Conservation (phyloP, 2,329 filamentous ascomycete species). For the Pyrenochaeta sp. region DNA sequence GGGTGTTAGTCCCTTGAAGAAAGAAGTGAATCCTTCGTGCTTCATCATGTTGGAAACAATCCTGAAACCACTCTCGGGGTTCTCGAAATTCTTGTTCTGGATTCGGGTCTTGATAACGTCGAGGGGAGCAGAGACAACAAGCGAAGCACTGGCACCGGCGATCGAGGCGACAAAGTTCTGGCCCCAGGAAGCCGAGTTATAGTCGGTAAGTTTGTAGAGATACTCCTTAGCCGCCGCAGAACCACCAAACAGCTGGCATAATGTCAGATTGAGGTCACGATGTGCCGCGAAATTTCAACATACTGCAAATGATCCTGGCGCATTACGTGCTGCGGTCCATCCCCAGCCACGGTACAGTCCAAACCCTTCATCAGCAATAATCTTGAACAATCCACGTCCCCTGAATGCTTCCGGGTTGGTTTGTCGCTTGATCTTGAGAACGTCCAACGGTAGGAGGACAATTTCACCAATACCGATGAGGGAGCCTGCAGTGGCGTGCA, state of each 20-base stretch:
- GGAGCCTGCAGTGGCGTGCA: constrained; percentile 95
- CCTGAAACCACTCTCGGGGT: constrained; percentile 91
- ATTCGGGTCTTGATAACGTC: constrained; percentile 98
- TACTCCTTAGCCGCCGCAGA: constrained; percentile 98
- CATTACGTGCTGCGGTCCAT: constrained; percentile 97
- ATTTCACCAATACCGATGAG: constrained; percentile 98
- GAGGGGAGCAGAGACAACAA: constrained; percentile 96
- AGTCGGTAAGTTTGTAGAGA: constrained; percentile 86
- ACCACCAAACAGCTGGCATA: constrained; percentile 84
- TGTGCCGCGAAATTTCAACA: constrained; percentile 47
- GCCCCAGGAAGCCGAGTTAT: constrained; percentile 92
- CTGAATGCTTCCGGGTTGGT: constrained; percentile 99
- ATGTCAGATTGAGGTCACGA: constrained; percentile 20
- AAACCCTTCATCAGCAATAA: constrained; percentile 92
- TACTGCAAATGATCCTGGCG: constrained; percentile 95
- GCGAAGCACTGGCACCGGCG: constrained; percentile 91
- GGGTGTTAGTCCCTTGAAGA: constrained; percentile 97
- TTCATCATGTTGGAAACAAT: constrained; percentile 93
- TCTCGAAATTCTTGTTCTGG: constrained; percentile 98
- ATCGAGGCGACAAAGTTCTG: constrained; percentile 99
- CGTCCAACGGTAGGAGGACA: constrained; percentile 90
- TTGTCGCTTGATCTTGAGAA: constrained; percentile 99
- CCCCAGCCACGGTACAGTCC: constrained; percentile 95
- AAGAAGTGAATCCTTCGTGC: constrained; percentile 83
- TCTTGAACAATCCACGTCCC: constrained; percentile 87